These are phyloP conservation scores for Phytophthora hibernalis DNA, from an alignment of 352 stramenopile genomes.

Conservation along the genomic window DNA sequence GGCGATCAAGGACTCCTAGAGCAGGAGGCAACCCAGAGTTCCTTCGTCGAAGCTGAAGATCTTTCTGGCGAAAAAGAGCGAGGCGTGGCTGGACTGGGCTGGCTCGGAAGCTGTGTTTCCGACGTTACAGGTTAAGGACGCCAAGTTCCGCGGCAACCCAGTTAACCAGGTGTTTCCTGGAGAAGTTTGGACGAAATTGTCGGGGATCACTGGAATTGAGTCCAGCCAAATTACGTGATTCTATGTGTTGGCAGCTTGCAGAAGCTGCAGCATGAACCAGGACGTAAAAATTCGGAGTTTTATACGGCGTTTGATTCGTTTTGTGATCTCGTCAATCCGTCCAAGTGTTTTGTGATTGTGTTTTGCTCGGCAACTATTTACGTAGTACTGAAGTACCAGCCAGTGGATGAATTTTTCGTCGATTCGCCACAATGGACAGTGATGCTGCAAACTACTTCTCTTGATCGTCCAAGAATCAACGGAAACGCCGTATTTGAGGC, in stretches of 20 bases:
- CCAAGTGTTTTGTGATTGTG: conserved; percentile 30
- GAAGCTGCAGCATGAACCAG: conserved; percentile 23
- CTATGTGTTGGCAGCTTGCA: conserved; percentile 20
- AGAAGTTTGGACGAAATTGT: conserved; percentile 16
- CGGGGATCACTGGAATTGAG: conserved; percentile 12
- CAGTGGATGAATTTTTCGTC: conserved; percentile 25
- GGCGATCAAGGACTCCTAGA: too few species aligned
- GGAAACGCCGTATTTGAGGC: conserved; percentile 7
- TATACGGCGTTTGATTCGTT: conserved; percentile 10
- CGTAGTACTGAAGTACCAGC: too few species aligned
- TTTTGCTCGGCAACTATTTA: conserved; percentile 24
- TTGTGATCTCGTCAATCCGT: conserved; percentile 25
- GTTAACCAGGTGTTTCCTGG: too few species aligned
- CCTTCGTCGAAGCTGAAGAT: too few species aligned
- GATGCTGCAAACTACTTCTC: conserved; percentile 2
- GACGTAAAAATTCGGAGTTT: conserved; percentile 16
- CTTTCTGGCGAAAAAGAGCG: too few species aligned
- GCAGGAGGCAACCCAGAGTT: too few species aligned
- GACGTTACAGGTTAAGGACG: too few species aligned
- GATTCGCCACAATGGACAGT: conserved; percentile 10
- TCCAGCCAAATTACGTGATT: conserved; percentile 27
- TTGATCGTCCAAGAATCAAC: conserved; percentile 13
- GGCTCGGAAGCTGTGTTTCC: too few species aligned
- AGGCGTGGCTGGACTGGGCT: too few species aligned
- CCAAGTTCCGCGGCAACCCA: too few species aligned